Conservation (phyloP, 2,329 filamentous ascomycete species). For the Ascochyta rabiei region DNA sequence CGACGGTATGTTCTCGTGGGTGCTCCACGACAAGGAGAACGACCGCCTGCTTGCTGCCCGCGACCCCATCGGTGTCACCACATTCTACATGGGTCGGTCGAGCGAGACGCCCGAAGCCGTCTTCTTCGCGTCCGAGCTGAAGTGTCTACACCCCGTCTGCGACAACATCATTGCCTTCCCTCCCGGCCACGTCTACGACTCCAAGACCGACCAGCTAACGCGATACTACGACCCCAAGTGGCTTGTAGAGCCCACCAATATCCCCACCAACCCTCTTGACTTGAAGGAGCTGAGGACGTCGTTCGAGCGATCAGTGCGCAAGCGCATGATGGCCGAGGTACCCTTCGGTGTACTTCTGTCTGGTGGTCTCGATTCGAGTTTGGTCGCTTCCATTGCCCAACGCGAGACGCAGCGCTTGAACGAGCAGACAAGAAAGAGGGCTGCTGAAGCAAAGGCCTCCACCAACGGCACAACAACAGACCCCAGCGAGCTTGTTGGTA, state of each 20-base stretch:
- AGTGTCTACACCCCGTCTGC: slow-evolving; percentile 90
- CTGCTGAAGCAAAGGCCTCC: slow-evolving; percentile 43
- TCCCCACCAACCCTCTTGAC: slow-evolving; percentile 82
- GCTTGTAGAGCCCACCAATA: slow-evolving; percentile 78
- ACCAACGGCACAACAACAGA: slow-evolving; percentile 19
- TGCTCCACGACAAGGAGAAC: slow-evolving; percentile 93
- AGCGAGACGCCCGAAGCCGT: slow-evolving; percentile 81
- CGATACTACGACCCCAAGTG: slow-evolving; percentile 92
- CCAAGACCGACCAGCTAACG: slow-evolving; percentile 81
- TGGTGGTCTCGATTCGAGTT: slow-evolving; percentile 91
- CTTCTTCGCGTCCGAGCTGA: slow-evolving; percentile 97
- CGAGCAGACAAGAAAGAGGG: slow-evolving; percentile 60
- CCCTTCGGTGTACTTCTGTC: slow-evolving; percentile 96
- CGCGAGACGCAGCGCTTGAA: slow-evolving; percentile 83
- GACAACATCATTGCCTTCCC: slow-evolving; percentile 95
- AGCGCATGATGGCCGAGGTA: slow-evolving; percentile 98
- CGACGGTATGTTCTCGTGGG: slow-evolving; percentile 99
- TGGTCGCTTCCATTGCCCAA: slow-evolving; percentile 95
- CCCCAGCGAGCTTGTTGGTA: slow-evolving; percentile 74
- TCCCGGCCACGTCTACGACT: slow-evolving; percentile 95
- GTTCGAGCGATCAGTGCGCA: slow-evolving; percentile 89
- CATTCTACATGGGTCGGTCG: slow-evolving; percentile 91
- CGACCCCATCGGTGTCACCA: slow-evolving; percentile 96
- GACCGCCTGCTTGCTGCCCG: slow-evolving; percentile 92
- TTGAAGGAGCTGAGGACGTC: slow-evolving; percentile 80